Evolutionary conservation across 2,329 filamentous ascomycete species (phyloP).

Genomic region (Phoma sp.): DNA sequence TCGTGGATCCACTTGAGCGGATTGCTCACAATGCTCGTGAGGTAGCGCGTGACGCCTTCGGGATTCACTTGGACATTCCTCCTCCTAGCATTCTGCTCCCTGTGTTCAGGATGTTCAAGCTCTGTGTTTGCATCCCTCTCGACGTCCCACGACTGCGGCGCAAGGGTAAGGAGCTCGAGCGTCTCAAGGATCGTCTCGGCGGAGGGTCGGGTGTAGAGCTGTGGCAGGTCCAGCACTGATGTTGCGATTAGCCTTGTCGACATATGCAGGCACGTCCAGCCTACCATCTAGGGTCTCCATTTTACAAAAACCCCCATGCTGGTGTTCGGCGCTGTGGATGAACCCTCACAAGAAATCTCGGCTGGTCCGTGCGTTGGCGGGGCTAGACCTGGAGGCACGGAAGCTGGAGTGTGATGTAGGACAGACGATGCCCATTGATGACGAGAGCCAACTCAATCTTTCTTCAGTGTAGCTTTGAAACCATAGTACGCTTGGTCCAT

Average conservation of each 20-base stretch:
- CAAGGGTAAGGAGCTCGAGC: slow-evolving; percentile 69
- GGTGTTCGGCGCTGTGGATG: neutral
- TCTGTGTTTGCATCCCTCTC: slow-evolving; percentile 47
- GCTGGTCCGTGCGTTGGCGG: slow-evolving; percentile 27
- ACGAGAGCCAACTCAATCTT: slow-evolving; percentile 27
- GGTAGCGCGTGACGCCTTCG: slow-evolving; percentile 65
- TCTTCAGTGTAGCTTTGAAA: slow-evolving; percentile 77
- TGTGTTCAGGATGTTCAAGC: slow-evolving; percentile 41
- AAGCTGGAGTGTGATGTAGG: neutral
- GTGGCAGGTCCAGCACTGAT: slow-evolving; percentile 77
- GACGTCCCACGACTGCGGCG: slow-evolving; percentile 71
- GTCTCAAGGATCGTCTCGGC: slow-evolving; percentile 67
- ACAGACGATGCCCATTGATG: neutral
- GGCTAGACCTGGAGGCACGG: slow-evolving; percentile 11
- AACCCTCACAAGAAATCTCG: slow-evolving; percentile 18
- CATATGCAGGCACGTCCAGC: neutral
- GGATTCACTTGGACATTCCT: slow-evolving; percentile 39
- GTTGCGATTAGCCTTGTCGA: slow-evolving; percentile 17
- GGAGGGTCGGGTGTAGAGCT: slow-evolving; percentile 77
- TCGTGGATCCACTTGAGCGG: slow-evolving; percentile 71
- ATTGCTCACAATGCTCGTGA: slow-evolving; percentile 72
- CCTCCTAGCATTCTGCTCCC: slow-evolving; percentile 13
- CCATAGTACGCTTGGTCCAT: slow-evolving; percentile 94
- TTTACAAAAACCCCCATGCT: neutral
- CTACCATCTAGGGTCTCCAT: slow-evolving; percentile 42